Percentiles rank a stretch among this genome's conserved stretches.
phyloP scores from a whole-genome alignment of 1,139 yeast genomes.

The Pichia sp. region DNA sequence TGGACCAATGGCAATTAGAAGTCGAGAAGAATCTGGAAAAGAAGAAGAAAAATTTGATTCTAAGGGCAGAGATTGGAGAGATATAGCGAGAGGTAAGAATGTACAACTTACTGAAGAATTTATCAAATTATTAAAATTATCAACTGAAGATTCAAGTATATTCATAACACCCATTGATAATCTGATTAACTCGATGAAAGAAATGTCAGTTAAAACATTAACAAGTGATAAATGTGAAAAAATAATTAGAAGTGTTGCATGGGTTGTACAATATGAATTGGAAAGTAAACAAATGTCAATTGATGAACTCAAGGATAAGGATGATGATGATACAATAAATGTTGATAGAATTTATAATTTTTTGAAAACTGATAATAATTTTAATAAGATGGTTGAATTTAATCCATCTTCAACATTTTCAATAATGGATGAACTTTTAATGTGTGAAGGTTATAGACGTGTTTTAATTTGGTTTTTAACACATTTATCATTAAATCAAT shows the following conservation, averaged over 20 bases:
- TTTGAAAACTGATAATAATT: conserved; percentile 37
- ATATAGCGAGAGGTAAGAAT: conserved; percentile 55
- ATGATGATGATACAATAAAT: conserved; percentile 30
- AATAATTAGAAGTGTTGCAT: conserved; percentile 45
- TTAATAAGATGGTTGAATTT: conserved; percentile 35
- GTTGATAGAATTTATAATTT: conserved; percentile 46
- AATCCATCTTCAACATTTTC: conserved; percentile 46
- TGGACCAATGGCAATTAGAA: conserved; percentile 34
- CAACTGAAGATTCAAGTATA: conserved; percentile 24
- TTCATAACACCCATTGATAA: conserved; percentile 23
- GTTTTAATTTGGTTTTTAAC: conserved; percentile 63
- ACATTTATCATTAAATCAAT: conserved; percentile 47
- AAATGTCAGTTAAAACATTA: conserved; percentile 31
- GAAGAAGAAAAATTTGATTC: conserved; percentile 49
- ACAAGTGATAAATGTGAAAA: conserved; percentile 35
- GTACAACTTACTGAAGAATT: conserved; percentile 27
- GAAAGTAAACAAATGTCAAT: conserved; percentile 22
- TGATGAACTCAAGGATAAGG: conserved; percentile 15
- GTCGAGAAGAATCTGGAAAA: conserved; percentile 17
- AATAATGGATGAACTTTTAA: conserved; percentile 60
- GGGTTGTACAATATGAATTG: conserved; percentile 40
- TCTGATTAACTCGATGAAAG: conserved; percentile 32
- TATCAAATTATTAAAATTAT: conserved; percentile 15
- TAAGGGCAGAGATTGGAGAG: conserved; percentile 63
- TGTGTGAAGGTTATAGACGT: conserved; percentile 57